Evolutionary conservation across 805 yeast species (phyloP).

Genomic region (Starmerella bombi): DNA sequence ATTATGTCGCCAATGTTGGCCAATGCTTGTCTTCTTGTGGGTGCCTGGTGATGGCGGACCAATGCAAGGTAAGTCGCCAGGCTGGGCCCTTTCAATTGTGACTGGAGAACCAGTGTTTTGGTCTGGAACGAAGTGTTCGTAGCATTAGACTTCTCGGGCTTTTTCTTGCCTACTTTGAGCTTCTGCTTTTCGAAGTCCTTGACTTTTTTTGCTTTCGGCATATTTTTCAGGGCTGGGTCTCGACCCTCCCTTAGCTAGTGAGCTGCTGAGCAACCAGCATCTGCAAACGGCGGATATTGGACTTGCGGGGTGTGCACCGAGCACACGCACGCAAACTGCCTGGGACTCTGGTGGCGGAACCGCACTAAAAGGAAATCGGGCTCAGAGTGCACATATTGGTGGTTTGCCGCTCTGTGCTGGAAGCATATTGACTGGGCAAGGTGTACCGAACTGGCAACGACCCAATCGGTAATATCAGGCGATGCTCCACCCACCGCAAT

Average conservation of each 20-base stretch:
- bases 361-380: too few relatives aligned
- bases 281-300: too few relatives aligned
- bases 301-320: too few relatives aligned
- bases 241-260: too few relatives aligned
- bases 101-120: constrained; percentile 40
- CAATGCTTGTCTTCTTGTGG: constrained; percentile 20
- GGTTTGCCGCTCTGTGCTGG: too few relatives aligned
- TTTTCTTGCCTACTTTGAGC: constrained; percentile 76
- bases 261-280: constrained; percentile 6
- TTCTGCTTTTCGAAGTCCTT: constrained; percentile 67
- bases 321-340: too few relatives aligned
- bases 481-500: too few relatives aligned
- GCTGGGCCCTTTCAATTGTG: constrained; percentile 26
- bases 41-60: constrained; percentile 22
- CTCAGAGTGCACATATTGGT: too few relatives aligned
- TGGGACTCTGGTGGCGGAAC: too few relatives aligned
- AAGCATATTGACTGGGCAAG: too few relatives aligned
- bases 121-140: constrained; percentile 82
- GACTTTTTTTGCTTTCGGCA: constrained; percentile 36
- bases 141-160: constrained; percentile 53
- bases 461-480: too few relatives aligned
- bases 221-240: neutral
- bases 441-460: too few relatives aligned
- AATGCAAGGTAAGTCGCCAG: constrained; percentile 15
- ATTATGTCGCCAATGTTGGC: constrained; percentile 13